Evolutionary conservation across 805 yeast species (phyloP), one percentile per base, ranked within the genome.

Genomic region (Candida dajiaensis): DNA sequence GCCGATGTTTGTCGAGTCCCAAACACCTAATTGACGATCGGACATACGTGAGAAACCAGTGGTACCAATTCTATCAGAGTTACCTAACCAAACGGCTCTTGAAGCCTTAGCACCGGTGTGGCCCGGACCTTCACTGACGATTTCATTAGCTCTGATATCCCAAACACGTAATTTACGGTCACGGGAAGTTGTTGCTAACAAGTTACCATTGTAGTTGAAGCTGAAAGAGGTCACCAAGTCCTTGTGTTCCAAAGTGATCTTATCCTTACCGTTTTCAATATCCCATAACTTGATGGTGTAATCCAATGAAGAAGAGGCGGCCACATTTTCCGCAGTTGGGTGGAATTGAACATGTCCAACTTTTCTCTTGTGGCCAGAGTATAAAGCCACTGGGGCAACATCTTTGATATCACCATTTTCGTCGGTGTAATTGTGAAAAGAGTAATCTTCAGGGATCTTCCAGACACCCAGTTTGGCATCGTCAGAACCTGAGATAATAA

Each of bases 41-140:
- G 96, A 86, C 55, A 87, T 74, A 59, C 85, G 80, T 23, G 96
- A 88, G 65, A 94, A 94, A 1, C 99, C 99, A 9, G 99, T 90
- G 36, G 99, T 92, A 43, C 83, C 85, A 33, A 94, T 69, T 56
- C 97, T 77, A 60, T 90, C 85, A 40, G 84, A 70, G 58, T 87
- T 80, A 31, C 98, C 97, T 50, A 92, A 69, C 98, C 99, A 94
- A 15, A 78, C 80, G 36, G 88, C 85, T 64, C 98, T 80, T 20
- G 90, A 77, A 29, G 87, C 82, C 65, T 94, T 94, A 31, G 97
- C 97, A 50, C 98, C 98, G 3, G 85, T 70, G 63, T 94, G 99
- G 16, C 96, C 95, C 2, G 83, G 72, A 35, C 96, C 97, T 65
- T 89, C 96, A 38, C 85, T 77, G 37, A 90, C 66, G 29, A 90